Evolutionary conservation across 345 rosid species (phyloP), one percentile per base, ranked within the genome.

Genomic region (Capsella bursapastoris): DNA sequence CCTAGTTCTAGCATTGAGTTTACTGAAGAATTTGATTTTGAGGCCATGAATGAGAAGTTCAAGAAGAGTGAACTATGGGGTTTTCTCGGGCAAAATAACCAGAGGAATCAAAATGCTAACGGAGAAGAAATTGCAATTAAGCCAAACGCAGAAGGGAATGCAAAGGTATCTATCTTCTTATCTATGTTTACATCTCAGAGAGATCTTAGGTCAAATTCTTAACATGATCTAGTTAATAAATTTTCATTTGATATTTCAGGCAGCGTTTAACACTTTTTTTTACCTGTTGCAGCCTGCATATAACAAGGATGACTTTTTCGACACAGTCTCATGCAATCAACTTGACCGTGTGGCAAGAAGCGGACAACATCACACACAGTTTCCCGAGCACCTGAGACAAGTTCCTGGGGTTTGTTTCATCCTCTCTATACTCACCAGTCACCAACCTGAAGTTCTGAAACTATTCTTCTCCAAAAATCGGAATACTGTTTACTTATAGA

Each of bases 231-330:
- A 51, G 15, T 40, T 31, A 63, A 43, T 29, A 28, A 28, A 28
- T 59, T 22, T 48, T 25, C 45, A 34, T 53, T 28, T 15, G 72
- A 49, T 27, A 18, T 38, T 38, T 13, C 4, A 48, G 61, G 63
- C 40, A 75, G 55, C 16, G 28, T 22, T 16, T 8, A 63, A 62
- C 66, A 57, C 22, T 40, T 16, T 4, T 61, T 29, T 44, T 57
- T 72, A 40, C 67, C 37, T 77, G 70, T 47, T 76, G 73, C 86
- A 93, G 98, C 81, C 89, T 75, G 83, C 90, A 32, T 93, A 93
- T 79, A 90, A 84, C 73, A 93, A 89, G 77, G 93, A 91, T 72
- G 98, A 93, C 84, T 91, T 91, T 75, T 93, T 91, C 73, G 97
- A 93, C 79, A 79, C 92, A 7, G 83, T 93, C 66, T 93, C 97